phyloP scores from a whole-genome alignment of 306 rosid species.

The Hylodesmum podocarpum region DNA sequence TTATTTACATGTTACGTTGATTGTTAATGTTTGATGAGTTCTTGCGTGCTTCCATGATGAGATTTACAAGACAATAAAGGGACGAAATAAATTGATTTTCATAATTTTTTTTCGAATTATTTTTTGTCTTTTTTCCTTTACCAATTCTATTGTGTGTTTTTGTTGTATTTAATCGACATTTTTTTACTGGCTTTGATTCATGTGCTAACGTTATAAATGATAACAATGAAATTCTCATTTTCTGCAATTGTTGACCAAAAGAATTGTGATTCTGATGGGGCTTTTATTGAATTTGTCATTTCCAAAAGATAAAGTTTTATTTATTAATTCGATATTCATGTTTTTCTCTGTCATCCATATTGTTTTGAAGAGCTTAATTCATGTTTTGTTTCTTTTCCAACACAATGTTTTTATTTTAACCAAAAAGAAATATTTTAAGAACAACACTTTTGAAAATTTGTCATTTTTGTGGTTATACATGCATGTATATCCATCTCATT shows the following conservation, averaged over 20 bases:
- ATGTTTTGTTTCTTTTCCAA: no score
- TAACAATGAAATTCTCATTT: not conserved
- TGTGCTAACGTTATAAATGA: not conserved
- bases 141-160: not conserved
- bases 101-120: not conserved
- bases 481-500: no score
- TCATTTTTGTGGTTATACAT: not conserved
- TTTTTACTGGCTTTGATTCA: slow-evolving; percentile 6
- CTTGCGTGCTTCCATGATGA: no score
- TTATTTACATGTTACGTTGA: not conserved
- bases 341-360: not conserved
- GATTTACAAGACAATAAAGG: not conserved
- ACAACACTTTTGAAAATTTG: not conserved
- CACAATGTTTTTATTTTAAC: no score
- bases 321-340: not conserved
- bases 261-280: not conserved
- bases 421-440: not conserved
- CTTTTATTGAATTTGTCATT: not conserved
- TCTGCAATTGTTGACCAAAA: not conserved
- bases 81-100: not conserved
- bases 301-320: no score
- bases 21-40: not conserved
- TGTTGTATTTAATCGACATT: not conserved
- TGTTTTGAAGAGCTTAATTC: not conserved
- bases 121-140: not conserved